A percentile compares a stretch with the other conserved stretches of the same genome.
These are phyloP conservation scores for Penicillium lagena DNA, from an alignment of 495 filamentous ascomycete species.

Conservation along the genomic window DNA sequence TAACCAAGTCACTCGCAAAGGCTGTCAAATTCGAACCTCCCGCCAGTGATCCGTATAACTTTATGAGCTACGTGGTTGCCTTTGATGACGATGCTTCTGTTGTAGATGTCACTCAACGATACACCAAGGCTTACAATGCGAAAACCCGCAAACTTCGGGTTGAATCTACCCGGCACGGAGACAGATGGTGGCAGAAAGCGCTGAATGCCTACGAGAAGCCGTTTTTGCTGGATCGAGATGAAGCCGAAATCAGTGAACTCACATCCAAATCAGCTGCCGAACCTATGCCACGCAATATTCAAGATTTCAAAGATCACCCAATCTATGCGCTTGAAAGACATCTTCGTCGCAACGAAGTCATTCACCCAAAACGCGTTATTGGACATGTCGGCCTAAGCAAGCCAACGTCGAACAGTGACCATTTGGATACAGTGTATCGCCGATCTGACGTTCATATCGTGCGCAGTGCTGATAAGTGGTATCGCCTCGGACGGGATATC, in stretches of 20 bases:
- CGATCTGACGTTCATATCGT: conserved; percentile 72
- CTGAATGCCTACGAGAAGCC: conserved; percentile 55
- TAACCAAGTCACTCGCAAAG: conserved; percentile 69
- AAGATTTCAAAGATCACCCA: conserved; percentile 91
- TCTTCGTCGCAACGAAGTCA: conserved; percentile 74
- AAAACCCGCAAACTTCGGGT: conserved; percentile 77
- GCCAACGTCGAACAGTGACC: conserved; percentile 44
- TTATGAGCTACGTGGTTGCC: conserved; percentile 74
- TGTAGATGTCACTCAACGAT: conserved; percentile 75
- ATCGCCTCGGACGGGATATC: conserved; percentile 72
- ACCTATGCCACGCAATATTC: conserved; percentile 82
- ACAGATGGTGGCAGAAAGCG: conserved; percentile 64
- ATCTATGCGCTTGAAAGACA: conserved; percentile 84
- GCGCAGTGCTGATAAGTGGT: conserved; percentile 79
- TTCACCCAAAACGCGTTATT: conserved; percentile 62
- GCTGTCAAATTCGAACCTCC: conserved; percentile 77
- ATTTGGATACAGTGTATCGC: conserved; percentile 64
- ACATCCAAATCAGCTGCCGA: conserved; percentile 63
- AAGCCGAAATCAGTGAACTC: conserved; percentile 75
- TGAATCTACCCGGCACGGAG: conserved; percentile 59
- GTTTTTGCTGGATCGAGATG: conserved; percentile 59
- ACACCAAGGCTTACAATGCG: conserved; percentile 75
- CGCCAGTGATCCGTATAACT: conserved; percentile 61
- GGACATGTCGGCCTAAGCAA: conserved; percentile 73
- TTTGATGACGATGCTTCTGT: conserved; percentile 74